phyloP scores from a whole-genome alignment of 176 grass and related monocot genomes.

The Eragrostis nindensis region DNA sequence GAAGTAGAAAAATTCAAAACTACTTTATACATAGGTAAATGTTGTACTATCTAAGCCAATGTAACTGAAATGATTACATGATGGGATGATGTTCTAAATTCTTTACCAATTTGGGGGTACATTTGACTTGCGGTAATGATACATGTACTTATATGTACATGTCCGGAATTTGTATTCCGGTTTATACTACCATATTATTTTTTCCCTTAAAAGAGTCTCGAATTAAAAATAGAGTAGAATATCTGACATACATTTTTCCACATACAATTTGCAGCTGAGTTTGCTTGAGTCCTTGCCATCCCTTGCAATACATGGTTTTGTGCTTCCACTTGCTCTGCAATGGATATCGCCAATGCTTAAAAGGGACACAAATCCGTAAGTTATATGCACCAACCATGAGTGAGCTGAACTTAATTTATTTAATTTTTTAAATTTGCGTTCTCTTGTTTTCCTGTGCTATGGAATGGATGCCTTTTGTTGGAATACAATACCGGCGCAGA shows the following conservation, averaged over 20 bases:
- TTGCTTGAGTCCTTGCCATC: slow-evolving; percentile 83
- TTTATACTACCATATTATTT: neutral
- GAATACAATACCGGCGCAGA: too few relatives aligned
- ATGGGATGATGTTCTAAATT: neutral
- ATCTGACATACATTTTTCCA: slow-evolving; percentile 34
- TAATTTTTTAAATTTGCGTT: slow-evolving; percentile 3
- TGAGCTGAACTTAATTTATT: slow-evolving; percentile 20
- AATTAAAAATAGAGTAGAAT: slow-evolving; percentile 22
- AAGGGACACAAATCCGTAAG: slow-evolving; percentile 67
- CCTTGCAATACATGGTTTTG: slow-evolving; percentile 71
- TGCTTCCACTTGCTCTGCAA: slow-evolving; percentile 82
- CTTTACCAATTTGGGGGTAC: neutral
- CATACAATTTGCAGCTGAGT: slow-evolving; percentile 62
- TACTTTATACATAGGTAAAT: neutral
- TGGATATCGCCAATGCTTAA: slow-evolving; percentile 84
- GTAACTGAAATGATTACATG: neutral
- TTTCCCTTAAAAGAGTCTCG: neutral
- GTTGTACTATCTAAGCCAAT: slow-evolving; percentile 5
- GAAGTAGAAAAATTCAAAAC: neutral
- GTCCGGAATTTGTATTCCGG: neutral
- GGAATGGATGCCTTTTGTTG: too few relatives aligned
- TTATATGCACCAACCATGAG: slow-evolving; percentile 33
- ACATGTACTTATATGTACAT: neutral
- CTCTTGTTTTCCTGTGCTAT: slow-evolving; percentile 35
- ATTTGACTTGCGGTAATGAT: neutral